These are phyloP conservation scores for Talaromyces sp. DNA, from an alignment of 2,329 filamentous ascomycete genomes.

Conservation along the genomic window DNA sequence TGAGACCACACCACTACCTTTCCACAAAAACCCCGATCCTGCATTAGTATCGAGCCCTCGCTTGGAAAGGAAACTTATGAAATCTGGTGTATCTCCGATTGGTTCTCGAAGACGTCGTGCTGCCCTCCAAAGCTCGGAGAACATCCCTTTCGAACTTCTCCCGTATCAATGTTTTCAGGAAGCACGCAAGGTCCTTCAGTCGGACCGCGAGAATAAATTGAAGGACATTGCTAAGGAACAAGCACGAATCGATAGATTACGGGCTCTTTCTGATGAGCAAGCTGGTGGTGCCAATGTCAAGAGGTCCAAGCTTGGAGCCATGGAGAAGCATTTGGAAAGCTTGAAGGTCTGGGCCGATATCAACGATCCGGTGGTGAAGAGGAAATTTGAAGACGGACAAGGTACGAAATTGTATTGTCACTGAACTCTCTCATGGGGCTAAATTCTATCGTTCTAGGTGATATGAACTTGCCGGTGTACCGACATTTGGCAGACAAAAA, in stretches of 20 bases:
- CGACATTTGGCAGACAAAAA: conserved; percentile 80
- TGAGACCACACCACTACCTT: conserved; percentile 41
- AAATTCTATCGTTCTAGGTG: conserved; percentile 54
- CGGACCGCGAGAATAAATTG: conserved; percentile 78
- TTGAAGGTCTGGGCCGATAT: conserved; percentile 89
- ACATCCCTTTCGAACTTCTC: conserved; percentile 84
- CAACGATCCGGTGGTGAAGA: conserved; percentile 91
- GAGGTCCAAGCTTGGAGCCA: conserved; percentile 62
- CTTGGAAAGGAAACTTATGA: conserved; percentile 66
- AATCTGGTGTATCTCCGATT: conserved; percentile 65
- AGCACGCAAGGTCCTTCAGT: conserved; percentile 74
- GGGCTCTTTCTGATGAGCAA: conserved; percentile 55
- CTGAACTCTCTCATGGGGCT: neutral
- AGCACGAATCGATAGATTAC: conserved; percentile 64
- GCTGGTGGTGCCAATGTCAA: conserved; percentile 64
- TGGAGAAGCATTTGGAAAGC: conserved; percentile 68
- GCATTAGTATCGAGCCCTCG: conserved; percentile 61
- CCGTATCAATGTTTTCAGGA: conserved; percentile 99
- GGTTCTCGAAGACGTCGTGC: conserved; percentile 81
- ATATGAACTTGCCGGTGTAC: conserved; percentile 97
- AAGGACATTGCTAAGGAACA: conserved; percentile 65
- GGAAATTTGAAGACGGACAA: conserved; percentile 84
- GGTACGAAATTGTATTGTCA: conserved; percentile 51
- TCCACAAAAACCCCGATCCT: conserved; percentile 55
- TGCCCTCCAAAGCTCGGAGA: conserved; percentile 60